Conservation (phyloP, 1,284 basidiomycete species). For the Apiotrichum montevideense region DNA sequence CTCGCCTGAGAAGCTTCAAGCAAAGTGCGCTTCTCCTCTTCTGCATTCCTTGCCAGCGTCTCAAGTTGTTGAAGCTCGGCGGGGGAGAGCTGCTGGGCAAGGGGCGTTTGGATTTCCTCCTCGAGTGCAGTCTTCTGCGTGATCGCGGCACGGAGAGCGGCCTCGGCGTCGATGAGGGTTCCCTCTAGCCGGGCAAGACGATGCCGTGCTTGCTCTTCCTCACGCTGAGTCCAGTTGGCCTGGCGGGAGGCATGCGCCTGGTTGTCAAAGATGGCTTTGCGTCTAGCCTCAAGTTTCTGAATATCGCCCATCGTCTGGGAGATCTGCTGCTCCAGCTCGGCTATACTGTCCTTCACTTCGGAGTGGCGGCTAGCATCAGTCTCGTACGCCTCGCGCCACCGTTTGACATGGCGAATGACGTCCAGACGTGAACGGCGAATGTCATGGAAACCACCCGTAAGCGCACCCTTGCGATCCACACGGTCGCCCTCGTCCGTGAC, state of each 20-base stretch:
- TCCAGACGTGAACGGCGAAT: slow-evolving; percentile 83
- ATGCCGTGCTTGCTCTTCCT: slow-evolving; percentile 64
- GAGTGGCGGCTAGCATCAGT: slow-evolving; percentile 59
- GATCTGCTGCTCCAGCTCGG: slow-evolving; percentile 78
- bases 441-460: slow-evolving; percentile 96
- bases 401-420: slow-evolving; percentile 68
- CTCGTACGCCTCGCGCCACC: slow-evolving; percentile 69
- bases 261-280: slow-evolving; percentile 63
- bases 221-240: slow-evolving; percentile 57
- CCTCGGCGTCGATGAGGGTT: slow-evolving; percentile 64
- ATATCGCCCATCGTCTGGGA: slow-evolving; percentile 69
- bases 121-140: slow-evolving; percentile 57
- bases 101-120: slow-evolving; percentile 67
- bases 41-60: slow-evolving; percentile 67
- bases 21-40: slow-evolving; percentile 63
- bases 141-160: slow-evolving; percentile 52
- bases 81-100: slow-evolving; percentile 64
- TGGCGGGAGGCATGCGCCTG: slow-evolving; percentile 65
- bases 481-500: slow-evolving; percentile 98
- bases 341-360: slow-evolving; percentile 67
- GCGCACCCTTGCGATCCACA: slow-evolving; percentile 89
- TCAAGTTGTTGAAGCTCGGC: slow-evolving; percentile 69
- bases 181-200: slow-evolving; percentile 62
- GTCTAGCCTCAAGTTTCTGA: slow-evolving; percentile 63
- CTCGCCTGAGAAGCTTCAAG: slow-evolving; percentile 63